Evolutionary conservation across 345 rosid genomes (phyloP).

Genomic region (Salix udensis): DNA sequence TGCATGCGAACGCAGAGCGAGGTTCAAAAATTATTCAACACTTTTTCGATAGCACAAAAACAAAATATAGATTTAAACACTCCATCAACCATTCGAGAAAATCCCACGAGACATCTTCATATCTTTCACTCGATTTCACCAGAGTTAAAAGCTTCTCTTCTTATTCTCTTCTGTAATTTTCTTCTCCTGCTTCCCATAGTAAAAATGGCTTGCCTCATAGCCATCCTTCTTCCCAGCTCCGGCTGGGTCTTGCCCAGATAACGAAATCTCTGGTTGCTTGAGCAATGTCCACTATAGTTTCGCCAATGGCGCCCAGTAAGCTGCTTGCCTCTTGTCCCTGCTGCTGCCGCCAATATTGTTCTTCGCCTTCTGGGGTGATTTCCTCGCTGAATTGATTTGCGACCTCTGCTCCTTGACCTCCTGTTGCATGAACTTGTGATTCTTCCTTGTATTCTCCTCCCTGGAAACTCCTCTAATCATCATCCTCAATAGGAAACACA

Average conservation of each 20-base stretch:
- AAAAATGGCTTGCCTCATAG: neutral
- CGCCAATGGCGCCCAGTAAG: constrained; percentile 60
- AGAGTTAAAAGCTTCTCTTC: too few species aligned
- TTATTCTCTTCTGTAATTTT: neutral
- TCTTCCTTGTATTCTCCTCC: constrained; percentile 19
- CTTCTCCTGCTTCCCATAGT: neutral
- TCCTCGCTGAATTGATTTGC: neutral
- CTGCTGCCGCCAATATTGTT: neutral
- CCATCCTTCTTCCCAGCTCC: neutral
- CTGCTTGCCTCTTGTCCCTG: constrained; percentile 30
- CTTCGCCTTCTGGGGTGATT: neutral
- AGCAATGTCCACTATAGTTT: constrained; percentile 69
- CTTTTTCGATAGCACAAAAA: too few species aligned
- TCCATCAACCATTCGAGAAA: too few species aligned
- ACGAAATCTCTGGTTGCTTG: constrained; percentile 49
- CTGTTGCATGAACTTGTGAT: constrained; percentile 11
- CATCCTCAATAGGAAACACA: constrained; percentile 14
- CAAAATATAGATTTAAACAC: too few species aligned
- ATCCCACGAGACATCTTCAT: too few species aligned
- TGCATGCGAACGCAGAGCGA: too few species aligned
- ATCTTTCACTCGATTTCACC: too few species aligned
- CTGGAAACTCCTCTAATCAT: constrained; percentile 17
- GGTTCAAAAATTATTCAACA: too few species aligned
- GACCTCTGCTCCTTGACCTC: constrained; percentile 17
- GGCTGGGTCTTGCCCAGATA: constrained; percentile 30